Base-by-base conservation (phyloP, 2,329 filamentous ascomycete genomes). In the Stenocarpella maydis region DNA sequence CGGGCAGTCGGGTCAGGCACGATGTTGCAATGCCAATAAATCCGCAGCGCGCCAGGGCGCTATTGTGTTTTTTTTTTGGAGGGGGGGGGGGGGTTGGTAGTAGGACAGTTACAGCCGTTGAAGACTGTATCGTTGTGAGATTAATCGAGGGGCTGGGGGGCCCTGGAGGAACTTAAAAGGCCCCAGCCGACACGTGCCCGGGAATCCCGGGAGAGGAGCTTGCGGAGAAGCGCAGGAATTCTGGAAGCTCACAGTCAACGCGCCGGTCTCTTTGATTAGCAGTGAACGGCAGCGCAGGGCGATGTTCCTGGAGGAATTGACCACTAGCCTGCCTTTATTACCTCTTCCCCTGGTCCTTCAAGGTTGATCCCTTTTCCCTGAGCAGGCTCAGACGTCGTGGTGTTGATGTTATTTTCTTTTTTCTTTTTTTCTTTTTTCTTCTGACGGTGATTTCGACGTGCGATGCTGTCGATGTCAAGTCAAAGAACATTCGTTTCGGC, bases 131-230 rank as follows among this genome's bases (percentile, higher is more conserved):
- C 28, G 26, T 61, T 41, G 47, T 17, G 24, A 67, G n/a, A 67
- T 67, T 67, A 67, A 39, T 58, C 52, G 26, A 55, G 52, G 65
- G 65, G 65, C 65, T 67, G 65, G 52, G 54, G 41, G 65, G 65
- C 52, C 65, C 65, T 67, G 65, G 65, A 52, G 65, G 58, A 60
- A 67, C 65, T 67, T 58, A 34, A 9, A 34, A 9, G 54, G 65
- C 41, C 58, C 65, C 65, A 55, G 65, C 41, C 31, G 43, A 67
- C 65, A 67, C 65, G 65, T 67, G 65, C 45, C 65, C 65, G 65
- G 65, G 31, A 58, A 34, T 58, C 24, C 65, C 65, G 65, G 65
- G 52, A 58, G 47, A 67, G 41, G 52, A 55, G 65, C 53, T 58
- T 67, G 52, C 45, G 65, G 65, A 67, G 65, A 66, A 37, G 26